These are phyloP conservation scores for Gentiana macrophylla DNA, from an alignment of 257 asterid genomes.

Conservation along the genomic window DNA sequence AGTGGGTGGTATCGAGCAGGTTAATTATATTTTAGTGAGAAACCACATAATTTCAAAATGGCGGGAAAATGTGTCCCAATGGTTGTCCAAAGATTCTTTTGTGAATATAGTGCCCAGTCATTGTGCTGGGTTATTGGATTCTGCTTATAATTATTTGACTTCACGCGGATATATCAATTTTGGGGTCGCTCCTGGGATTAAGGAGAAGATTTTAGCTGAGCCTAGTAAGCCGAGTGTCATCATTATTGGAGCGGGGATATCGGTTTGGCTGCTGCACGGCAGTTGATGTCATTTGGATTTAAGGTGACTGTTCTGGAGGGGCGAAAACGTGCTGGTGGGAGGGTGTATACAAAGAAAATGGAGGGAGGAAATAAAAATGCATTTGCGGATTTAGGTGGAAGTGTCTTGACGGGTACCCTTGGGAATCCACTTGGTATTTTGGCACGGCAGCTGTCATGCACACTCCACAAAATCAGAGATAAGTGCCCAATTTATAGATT, in stretches of 20 bases:
- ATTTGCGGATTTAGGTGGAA: conserved; percentile 90
- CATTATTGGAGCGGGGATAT: conserved; percentile 86
- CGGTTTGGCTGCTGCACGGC: conserved; percentile 95
- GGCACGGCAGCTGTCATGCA: conserved; percentile 70
- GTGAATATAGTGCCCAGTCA: conserved; percentile 59
- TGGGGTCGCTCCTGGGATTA: conserved; percentile 78
- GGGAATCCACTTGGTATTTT: conserved; percentile 91
- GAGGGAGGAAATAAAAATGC: conserved; percentile 49
- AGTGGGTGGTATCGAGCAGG: conserved; percentile 95
- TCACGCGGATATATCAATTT: conserved; percentile 82
- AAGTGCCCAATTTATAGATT: conserved; percentile 68
- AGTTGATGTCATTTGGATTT: conserved; percentile 85
- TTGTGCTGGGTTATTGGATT: conserved; percentile 47
- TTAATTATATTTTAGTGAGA: conserved; percentile 73
- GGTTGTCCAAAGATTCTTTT: conserved; percentile 79
- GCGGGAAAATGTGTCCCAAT: conserved; percentile 75
- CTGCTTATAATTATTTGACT: conserved; percentile 60
- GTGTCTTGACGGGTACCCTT: conserved; percentile 82
- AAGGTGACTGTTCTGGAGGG: conserved; percentile 86
- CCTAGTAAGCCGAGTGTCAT: conserved; percentile 45
- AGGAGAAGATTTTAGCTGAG: conserved; percentile 44
- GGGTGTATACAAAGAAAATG: conserved; percentile 70
- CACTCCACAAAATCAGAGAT: conserved; percentile 88
- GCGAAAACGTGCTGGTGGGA: conserved; percentile 82
- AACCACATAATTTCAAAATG: conserved; percentile 75